phyloP scores from a whole-genome alignment of 495 filamentous ascomycete species.

The Tuber brumale region DNA sequence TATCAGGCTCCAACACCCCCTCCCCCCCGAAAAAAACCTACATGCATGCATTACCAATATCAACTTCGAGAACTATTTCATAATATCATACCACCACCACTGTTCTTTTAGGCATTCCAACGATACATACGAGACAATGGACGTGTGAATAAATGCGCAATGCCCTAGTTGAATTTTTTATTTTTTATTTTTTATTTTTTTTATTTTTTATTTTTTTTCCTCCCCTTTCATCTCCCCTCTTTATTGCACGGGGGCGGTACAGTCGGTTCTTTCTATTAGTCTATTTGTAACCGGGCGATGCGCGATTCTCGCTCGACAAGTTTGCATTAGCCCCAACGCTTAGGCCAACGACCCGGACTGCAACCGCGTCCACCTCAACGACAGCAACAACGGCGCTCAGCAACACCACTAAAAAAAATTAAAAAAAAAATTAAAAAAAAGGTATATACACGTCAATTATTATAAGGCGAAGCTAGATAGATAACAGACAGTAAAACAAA shows the following conservation, averaged over 20 bases:
- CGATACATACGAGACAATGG: not conserved
- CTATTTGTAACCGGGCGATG: too few species aligned
- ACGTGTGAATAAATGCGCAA: not conserved
- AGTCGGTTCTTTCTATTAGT: not conserved
- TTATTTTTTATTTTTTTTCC: not conserved
- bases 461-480: not conserved
- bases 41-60: not conserved
- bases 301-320: not conserved
- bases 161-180: not conserved
- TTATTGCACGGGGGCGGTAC: not conserved
- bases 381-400: not conserved
- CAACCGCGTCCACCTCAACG: not conserved
- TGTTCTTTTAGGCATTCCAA: not conserved
- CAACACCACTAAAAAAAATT: not conserved
- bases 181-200: too few species aligned
- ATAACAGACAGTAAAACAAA: not conserved
- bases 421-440: not conserved
- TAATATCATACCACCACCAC: too few species aligned
- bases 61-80: not conserved
- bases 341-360: not conserved
- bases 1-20: not conserved
- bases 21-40: not conserved
- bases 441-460: not conserved
- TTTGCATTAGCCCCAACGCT: not conserved
- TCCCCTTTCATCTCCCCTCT: not conserved